A percentile compares a stretch with the other conserved stretches of the same genome.
phyloP scores from a whole-genome alignment of 345 rosid species.

The Raphanus sativus region DNA sequence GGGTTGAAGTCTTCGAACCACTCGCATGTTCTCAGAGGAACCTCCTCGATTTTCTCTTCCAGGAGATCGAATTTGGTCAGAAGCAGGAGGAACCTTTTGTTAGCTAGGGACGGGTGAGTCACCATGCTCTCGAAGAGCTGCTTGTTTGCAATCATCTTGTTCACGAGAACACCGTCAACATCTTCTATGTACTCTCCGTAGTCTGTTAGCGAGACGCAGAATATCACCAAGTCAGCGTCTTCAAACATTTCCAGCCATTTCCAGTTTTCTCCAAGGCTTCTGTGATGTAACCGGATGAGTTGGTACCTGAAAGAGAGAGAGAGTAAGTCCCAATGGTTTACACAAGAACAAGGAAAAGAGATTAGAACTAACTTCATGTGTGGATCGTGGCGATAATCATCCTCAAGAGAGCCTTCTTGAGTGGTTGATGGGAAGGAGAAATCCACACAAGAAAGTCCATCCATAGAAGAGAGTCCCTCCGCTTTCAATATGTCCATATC shows the following conservation, averaged over 20 bases:
- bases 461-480: constrained; percentile 68
- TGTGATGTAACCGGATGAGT: constrained; percentile 73
- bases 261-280: constrained; percentile 68
- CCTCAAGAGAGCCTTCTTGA: constrained; percentile 35
- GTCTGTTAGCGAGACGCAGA: constrained; percentile 68
- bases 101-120: constrained; percentile 55
- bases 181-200: constrained; percentile 56
- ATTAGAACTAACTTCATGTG: constrained; percentile 48
- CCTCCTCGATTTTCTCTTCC: constrained; percentile 62
- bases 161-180: constrained; percentile 48
- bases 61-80: constrained; percentile 82
- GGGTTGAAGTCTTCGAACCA: constrained; percentile 82
- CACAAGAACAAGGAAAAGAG: neutral
- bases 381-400: constrained; percentile 50
- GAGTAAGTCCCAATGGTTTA: constrained; percentile 6
- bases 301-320: constrained; percentile 54
- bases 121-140: constrained; percentile 58
- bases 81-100: constrained; percentile 73
- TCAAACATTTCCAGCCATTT: constrained; percentile 87
- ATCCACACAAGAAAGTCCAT: constrained; percentile 68
- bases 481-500: constrained; percentile 80
- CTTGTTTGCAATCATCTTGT: constrained; percentile 85
- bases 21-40: constrained; percentile 67
- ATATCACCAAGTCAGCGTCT: constrained; percentile 67
- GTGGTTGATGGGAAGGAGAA: constrained; percentile 58